Conservation (phyloP, 2,329 filamentous ascomycete species). For the Sarocladium brachiariae region DNA sequence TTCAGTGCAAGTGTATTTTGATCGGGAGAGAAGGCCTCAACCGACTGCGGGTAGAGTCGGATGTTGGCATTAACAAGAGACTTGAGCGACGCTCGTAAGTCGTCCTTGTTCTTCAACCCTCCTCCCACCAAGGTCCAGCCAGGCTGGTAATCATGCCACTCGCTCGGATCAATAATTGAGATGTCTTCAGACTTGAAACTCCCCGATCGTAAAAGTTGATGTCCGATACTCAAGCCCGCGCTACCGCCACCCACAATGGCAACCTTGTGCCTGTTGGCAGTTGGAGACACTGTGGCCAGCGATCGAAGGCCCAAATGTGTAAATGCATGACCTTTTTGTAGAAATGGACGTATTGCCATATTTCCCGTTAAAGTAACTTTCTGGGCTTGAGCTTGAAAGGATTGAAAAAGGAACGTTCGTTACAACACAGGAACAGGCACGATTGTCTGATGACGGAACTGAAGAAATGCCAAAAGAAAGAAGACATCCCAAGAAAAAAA, state of each 20-base stretch:
- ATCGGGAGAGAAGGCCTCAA: constrained; percentile 45
- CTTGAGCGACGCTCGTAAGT: constrained; percentile 44
- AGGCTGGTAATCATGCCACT: constrained; percentile 61
- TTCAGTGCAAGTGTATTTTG: constrained; percentile 48
- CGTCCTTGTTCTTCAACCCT: constrained; percentile 56
- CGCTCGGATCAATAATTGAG: constrained; percentile 55
- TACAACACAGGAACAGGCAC: no score
- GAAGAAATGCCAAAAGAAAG: no score
- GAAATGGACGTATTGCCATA: not conserved
- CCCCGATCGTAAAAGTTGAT: constrained; percentile 57
- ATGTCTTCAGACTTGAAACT: constrained; percentile 53
- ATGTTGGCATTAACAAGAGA: constrained; percentile 52
- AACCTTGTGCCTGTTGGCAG: constrained; percentile 43
- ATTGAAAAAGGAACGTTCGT: no score
- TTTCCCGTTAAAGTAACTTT: not conserved
- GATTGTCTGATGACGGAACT: no score
- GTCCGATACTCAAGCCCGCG: constrained; percentile 58
- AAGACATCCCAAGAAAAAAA: no score
- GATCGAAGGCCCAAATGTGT: not conserved
- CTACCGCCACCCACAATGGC: constrained; percentile 62
- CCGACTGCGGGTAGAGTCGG: constrained; percentile 49
- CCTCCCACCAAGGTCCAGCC: constrained; percentile 65
- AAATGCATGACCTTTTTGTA: not conserved
- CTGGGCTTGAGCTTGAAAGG: no score
- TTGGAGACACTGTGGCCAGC: not conserved